Base-by-base conservation (phyloP, 192 early-diverging fungal species). In the Dissophora ornata region DNA sequence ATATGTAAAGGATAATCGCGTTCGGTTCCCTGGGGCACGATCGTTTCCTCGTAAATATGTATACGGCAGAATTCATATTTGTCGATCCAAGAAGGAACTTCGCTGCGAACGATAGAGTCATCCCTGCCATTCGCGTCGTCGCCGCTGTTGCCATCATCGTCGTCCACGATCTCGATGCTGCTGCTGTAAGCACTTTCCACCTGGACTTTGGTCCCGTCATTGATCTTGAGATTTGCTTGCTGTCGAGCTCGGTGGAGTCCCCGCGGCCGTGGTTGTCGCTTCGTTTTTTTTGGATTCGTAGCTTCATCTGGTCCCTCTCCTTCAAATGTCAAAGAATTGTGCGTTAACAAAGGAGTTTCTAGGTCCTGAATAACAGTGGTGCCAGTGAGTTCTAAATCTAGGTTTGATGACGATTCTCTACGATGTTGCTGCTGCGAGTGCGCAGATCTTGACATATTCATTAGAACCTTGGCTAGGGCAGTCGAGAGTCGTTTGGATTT, bases 1-100 rank as follows among this genome's bases (percentile, higher is more conserved):
- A 87, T 84, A 25, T 50, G 11, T 0, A 60, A 4, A 2, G 83
- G 84, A 24, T 83, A 87, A 0, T 71, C 63, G 16, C 65, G 62
- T 30, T 65, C 13, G 2, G 54, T 11, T 8, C 84, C 86, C n/a
- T 56, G 26, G 9, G 86, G 86, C 2, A 82, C 77, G 15, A 83
- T 63, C 1, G 40, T 48, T 10, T 63, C 40, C 38, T 85, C 84
- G 5, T 52, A 61, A 8, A 66, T 29, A 59, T 87, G 86, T 18
- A 85, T 28, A 2, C 67, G 70, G 63, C 86, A 87, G 38, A 87
- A 87, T 34, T 75, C 80, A 51, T 69, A 81, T n/a, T 55, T 58
- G 12, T 81, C 73, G 11, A 81, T 19, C 21, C 58, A 44, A 4
- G 73, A 62, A 2, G 26, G 22, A n/a, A n/a, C n/a, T n/a, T n/a